Percentiles rank a stretch among this genome's conserved stretches.
Conservation (phyloP, 352 stramenopile genomes). For the Pseudoperonospora humuli region DNA sequence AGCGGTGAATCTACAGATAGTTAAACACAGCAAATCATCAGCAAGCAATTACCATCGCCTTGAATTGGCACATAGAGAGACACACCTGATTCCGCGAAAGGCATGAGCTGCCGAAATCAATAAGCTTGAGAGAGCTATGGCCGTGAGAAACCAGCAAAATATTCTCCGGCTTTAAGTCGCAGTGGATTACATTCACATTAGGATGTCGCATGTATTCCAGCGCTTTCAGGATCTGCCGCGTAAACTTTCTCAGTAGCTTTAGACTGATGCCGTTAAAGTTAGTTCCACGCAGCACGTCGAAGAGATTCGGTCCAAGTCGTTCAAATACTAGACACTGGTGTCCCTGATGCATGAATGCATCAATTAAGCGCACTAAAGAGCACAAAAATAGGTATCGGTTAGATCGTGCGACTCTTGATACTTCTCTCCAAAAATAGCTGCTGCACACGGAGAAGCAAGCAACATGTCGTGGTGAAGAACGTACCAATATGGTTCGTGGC, state of each 20-base stretch:
- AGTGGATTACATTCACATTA: conserved; percentile 97
- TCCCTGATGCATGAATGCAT: conserved; percentile 93
- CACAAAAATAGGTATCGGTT: conserved; percentile 8
- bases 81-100: conserved; percentile 84
- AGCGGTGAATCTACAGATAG: conserved; percentile 88
- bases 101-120: conserved; percentile 99
- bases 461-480: conserved; percentile 1
- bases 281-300: conserved; percentile 94
- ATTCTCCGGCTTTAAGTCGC: conserved; percentile 99
- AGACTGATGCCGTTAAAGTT: conserved; percentile 89
- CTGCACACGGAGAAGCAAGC: conserved; percentile 5
- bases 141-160: conserved; percentile 93
- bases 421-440: conserved; percentile 18
- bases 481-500: conserved; percentile 91
- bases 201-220: conserved; percentile 79
- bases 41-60: background rate
- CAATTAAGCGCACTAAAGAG: conserved; percentile 51
- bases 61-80: background rate
- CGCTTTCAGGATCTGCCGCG: conserved; percentile 91
- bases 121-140: conserved; percentile 96
- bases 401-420: conserved; percentile 9
- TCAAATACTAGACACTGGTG: conserved; percentile 99
- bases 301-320: conserved; percentile 93
- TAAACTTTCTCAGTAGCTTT: conserved; percentile 94
- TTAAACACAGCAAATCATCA: background rate